phyloP scores from a whole-genome alignment of 2,329 filamentous ascomycete genomes.

The Pyrenophora graminea region DNA sequence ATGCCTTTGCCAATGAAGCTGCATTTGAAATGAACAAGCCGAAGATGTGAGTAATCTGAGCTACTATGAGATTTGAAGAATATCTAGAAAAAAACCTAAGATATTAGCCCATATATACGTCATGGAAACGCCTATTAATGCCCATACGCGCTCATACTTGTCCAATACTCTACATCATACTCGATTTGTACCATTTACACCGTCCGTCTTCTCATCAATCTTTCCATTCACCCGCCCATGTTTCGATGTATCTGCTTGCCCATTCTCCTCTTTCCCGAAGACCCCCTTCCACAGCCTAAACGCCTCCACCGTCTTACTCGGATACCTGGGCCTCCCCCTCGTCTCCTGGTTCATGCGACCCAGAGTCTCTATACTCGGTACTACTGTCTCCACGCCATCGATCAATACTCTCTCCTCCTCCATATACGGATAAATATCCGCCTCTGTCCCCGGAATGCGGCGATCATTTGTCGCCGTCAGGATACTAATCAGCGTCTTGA shows the following conservation, averaged over 20 bases:
- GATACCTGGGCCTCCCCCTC: slow-evolving; percentile 30
- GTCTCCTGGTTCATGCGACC: slow-evolving; percentile 26
- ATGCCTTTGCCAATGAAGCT: slow-evolving; percentile 30
- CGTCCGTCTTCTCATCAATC: background rate
- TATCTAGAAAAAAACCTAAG: too few relatives aligned
- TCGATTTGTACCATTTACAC: background rate
- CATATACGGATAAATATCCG: slow-evolving; percentile 33
- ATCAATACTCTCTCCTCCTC: slow-evolving; percentile 17
- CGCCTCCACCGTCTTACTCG: slow-evolving; percentile 36
- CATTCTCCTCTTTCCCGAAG: slow-evolving; percentile 21
- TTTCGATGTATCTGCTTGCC: background rate
- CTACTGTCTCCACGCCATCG: slow-evolving; percentile 3
- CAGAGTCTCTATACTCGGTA: slow-evolving; percentile 18
- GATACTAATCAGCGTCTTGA: slow-evolving; percentile 35
- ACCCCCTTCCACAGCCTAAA: slow-evolving; percentile 34
- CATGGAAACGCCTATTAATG: background rate
- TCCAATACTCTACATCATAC: background rate
- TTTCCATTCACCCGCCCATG: background rate
- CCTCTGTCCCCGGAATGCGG: slow-evolving; percentile 34
- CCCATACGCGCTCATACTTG: too few relatives aligned
- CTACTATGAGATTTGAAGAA: background rate
- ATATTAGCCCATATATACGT: too few relatives aligned
- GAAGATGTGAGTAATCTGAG: background rate
- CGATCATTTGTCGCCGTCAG: slow-evolving; percentile 40
- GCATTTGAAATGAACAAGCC: slow-evolving; percentile 27